Percentiles rank a stretch among this genome's conserved stretches.
These are phyloP conservation scores for Cercospora beticola DNA, from an alignment of 2,329 filamentous ascomycete genomes.

Conservation along the genomic window DNA sequence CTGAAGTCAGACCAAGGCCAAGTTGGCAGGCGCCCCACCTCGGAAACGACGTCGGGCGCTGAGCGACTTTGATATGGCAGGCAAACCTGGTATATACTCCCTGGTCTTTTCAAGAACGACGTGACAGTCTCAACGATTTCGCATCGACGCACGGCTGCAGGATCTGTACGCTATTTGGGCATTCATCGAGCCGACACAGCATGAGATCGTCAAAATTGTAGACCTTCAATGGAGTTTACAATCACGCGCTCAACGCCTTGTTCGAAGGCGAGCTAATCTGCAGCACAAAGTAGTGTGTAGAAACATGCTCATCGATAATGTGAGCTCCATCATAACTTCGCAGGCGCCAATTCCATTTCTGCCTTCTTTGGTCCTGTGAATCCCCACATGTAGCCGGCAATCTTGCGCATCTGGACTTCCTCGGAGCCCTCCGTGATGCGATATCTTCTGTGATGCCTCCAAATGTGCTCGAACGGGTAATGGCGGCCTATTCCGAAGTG, in stretches of 20 bases:
- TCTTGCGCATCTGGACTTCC: conserved; percentile 66
- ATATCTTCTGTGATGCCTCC: conserved; percentile 63
- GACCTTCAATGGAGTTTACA: background rate
- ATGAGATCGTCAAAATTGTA: too few species aligned
- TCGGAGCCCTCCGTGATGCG: conserved; percentile 65
- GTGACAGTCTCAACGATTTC: background rate
- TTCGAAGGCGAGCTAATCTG: background rate
- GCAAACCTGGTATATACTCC: background rate
- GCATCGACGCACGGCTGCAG: background rate
- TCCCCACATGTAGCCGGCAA: conserved; percentile 60
- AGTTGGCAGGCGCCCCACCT: conserved; percentile 3
- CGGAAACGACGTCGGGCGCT: background rate
- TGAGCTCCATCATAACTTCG: conserved; percentile 20
- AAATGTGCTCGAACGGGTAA: conserved; percentile 64
- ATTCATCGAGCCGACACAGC: too few species aligned
- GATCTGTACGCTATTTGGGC: too few species aligned
- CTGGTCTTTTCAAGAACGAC: background rate
- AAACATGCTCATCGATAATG: background rate
- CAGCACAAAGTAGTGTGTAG: background rate
- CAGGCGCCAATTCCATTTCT: conserved; percentile 22
- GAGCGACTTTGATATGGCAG: conserved; percentile 1
- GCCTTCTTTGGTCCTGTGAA: conserved; percentile 49
- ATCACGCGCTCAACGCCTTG: background rate
- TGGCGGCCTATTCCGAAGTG: conserved; percentile 41
- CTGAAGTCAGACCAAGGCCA: background rate